A percentile compares a stretch with the other conserved stretches of the same genome.
Evolutionary conservation across 2,329 filamentous ascomycete genomes (phyloP).

Genomic region (Hypoxylon sp.): DNA sequence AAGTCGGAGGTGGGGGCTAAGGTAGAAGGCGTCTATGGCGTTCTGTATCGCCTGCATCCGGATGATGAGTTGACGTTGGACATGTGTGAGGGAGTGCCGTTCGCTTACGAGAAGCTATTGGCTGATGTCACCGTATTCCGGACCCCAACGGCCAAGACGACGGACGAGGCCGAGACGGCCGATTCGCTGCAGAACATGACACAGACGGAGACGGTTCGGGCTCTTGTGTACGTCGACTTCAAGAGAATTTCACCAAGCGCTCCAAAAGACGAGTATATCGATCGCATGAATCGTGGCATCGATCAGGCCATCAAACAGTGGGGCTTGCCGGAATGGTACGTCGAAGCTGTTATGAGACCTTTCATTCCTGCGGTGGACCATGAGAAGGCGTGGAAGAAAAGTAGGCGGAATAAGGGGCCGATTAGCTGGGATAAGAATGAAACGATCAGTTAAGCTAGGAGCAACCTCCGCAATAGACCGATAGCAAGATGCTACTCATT

Average conservation of each 20-base stretch:
- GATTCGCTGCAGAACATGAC: neutral
- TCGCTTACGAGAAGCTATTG: conserved; percentile 71
- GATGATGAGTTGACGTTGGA: conserved; percentile 69
- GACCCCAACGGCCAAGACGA: neutral
- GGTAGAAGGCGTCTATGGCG: conserved; percentile 67
- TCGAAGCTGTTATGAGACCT: conserved; percentile 66
- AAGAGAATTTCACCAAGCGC: conserved; percentile 56
- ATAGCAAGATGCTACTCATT: conserved; percentile 2
- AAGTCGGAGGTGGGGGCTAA: conserved; percentile 21
- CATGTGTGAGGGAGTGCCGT: conserved; percentile 73
- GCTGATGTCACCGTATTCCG: conserved; percentile 53
- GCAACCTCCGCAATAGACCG: conserved; percentile 1
- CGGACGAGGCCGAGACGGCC: conserved; percentile 25
- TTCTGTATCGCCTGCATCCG: conserved; percentile 67
- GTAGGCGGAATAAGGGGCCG: too few species aligned
- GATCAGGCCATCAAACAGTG: conserved; percentile 67
- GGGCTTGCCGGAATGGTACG: conserved; percentile 70
- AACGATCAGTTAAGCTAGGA: neutral
- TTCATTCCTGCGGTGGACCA: conserved; percentile 53
- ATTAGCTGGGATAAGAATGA: neutral
- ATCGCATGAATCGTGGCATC: conserved; percentile 75
- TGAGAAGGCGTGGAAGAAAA: neutral
- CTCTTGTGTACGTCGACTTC: conserved; percentile 74
- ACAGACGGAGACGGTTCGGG: conserved; percentile 46
- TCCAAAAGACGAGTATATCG: conserved; percentile 71